Evolutionary conservation across 176 grass and related monocot genomes (phyloP), one percentile per base, ranked within the genome.

Genomic region (Zizania latifolia): DNA sequence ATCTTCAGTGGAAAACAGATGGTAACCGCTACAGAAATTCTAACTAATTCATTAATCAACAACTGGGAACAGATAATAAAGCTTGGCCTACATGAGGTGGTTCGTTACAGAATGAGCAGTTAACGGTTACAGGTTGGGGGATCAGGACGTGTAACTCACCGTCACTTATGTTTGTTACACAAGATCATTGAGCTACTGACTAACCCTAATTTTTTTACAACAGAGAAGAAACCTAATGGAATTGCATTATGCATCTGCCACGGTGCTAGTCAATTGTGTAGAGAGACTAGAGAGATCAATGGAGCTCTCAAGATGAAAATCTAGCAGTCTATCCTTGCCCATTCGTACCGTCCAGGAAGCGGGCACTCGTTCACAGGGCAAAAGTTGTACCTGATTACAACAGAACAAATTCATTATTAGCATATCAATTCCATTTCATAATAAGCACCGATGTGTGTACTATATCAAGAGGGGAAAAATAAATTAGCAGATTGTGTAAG

Each of bases 381-480:
- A 50, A 89, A 93, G 71, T 93, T 89, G n/a, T 93, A 93, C 86
- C 90, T 93, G 87, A 30, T 54, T 17, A 60, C 9, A 70, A 62
- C 26, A 63, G 12, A 33, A 22, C 4, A 17, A 9, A 17, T 19
- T 28, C 0, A 22, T 7, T 35, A 43, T 73, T 65, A 81, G 72
- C 41, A 33, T 33, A 33, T 33, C 3, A 3, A 33, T 33, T 33
- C 32, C 32, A 33, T 4, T 33, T 33, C 32, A 33, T 33, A 33
- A 33, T 33, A 33, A 33, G 32, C 32, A 33, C 32, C 32, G 4
- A 33, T 33, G 4, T 3, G 3, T 33, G 32, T 33, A 33, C 32
- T 33, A 33, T 33, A 2, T 11, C 13, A 27, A 16, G 38, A 75
- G 32, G 12, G 32, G 4, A 4, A 33, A 33, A 2, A 2, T 3